phyloP scores from a whole-genome alignment of 2,329 filamentous ascomycete species.

The Paraconiothyrium sp. region DNA sequence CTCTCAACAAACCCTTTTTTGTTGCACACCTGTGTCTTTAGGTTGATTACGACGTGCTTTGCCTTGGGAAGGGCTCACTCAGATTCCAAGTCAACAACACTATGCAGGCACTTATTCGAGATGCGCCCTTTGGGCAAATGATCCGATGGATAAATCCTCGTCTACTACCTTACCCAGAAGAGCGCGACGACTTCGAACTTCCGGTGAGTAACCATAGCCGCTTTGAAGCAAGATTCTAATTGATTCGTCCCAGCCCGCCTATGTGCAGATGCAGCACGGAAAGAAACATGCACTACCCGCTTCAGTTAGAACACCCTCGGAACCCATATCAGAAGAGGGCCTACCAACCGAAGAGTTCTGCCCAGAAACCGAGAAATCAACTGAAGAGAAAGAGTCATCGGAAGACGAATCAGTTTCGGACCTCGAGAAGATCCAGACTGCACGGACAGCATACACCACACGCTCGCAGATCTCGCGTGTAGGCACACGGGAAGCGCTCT shows the following conservation, averaged over 20 bases:
- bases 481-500: constrained; percentile 49
- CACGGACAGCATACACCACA: constrained; percentile 35
- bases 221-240: neutral
- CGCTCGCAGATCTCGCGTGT: constrained; percentile 46
- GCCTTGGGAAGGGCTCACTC: neutral
- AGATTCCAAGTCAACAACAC: neutral
- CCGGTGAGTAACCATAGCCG: constrained; percentile 43
- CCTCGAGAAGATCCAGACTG: constrained; percentile 47
- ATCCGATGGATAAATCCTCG: constrained; percentile 63
- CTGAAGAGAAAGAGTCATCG: constrained; percentile 22
- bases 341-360: constrained; percentile 35
- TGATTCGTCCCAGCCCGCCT: constrained; percentile 32
- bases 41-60: neutral
- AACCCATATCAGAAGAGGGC: constrained; percentile 27
- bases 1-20: neutral
- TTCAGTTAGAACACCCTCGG: constrained; percentile 8
- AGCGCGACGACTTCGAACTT: constrained; percentile 63
- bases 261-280: constrained; percentile 38
- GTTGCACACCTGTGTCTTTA: neutral
- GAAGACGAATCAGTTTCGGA: constrained; percentile 31
- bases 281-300: constrained; percentile 23
- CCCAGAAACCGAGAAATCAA: constrained; percentile 32
- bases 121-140: constrained; percentile 67
- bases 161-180: constrained; percentile 68
- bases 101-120: constrained; percentile 59